These are phyloP conservation scores for Gossypium laxum DNA, from an alignment of 441 rosid genomes.

Conservation along the genomic window DNA sequence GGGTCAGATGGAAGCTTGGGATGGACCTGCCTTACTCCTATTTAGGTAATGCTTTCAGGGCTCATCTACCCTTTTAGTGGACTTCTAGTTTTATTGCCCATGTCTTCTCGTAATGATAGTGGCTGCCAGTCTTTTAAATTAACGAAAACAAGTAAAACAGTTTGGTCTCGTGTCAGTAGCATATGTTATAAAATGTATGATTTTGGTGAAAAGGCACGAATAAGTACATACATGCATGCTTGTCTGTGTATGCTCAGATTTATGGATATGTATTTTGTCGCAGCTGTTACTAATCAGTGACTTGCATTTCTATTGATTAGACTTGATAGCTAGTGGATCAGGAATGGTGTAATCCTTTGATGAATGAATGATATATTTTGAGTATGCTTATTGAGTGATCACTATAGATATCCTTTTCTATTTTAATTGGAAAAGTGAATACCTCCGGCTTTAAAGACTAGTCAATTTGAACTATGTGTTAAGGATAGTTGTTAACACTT, in stretches of 20 bases:
- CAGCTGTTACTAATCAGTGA: not conserved
- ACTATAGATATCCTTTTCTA: not conserved
- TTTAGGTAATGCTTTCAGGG: constrained; percentile 54
- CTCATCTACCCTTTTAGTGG: not conserved
- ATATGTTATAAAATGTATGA: not conserved
- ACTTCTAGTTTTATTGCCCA: not conserved
- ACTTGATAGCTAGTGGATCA: not conserved
- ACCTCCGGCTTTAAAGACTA: not conserved
- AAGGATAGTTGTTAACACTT: not conserved
- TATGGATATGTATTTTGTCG: not conserved
- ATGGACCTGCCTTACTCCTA: constrained; percentile 96
- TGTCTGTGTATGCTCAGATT: not conserved
- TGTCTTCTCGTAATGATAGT: constrained; percentile 2
- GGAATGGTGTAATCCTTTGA: not conserved
- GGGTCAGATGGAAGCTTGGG: constrained; percentile 99
- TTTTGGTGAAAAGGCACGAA: not conserved
- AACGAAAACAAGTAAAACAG: not conserved
- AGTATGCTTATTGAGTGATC: not conserved
- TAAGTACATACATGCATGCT: not conserved
- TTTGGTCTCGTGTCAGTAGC: not conserved
- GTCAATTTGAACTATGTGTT: not conserved
- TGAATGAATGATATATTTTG: not conserved
- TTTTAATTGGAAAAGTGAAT: not conserved
- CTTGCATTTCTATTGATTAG: not conserved
- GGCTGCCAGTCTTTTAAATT: not conserved